Evolutionary conservation across 2,329 filamentous ascomycete species (phyloP).

Genomic region (Neonectria faginata): DNA sequence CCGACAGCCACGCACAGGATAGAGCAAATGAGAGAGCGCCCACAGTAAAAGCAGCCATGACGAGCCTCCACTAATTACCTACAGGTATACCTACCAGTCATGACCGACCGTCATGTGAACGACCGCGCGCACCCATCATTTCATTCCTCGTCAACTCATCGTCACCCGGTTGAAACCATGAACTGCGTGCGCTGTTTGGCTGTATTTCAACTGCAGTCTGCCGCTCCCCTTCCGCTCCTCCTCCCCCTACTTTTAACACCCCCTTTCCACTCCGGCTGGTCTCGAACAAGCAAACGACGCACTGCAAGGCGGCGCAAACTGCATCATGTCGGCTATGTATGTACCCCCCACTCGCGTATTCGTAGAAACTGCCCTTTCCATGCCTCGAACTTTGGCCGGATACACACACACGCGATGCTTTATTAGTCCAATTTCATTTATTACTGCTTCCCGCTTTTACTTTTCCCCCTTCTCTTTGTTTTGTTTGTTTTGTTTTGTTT

Average conservation of each 20-base stretch:
- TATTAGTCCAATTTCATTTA: not conserved
- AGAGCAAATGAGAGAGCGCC: too few relatives aligned
- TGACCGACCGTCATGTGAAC: conserved; percentile 13
- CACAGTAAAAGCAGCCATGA: conserved; percentile 25
- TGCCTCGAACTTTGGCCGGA: not conserved
- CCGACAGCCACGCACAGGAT: too few relatives aligned
- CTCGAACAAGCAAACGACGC: too few relatives aligned
- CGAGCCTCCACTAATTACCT: conserved; percentile 4
- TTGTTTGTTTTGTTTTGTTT: not conserved
- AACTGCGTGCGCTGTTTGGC: not conserved
- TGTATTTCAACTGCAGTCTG: conserved; percentile 11
- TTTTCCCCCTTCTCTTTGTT: not conserved
- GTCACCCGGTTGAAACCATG: not conserved
- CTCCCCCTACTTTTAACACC: too few relatives aligned
- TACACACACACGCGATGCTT: not conserved
- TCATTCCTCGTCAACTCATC: not conserved
- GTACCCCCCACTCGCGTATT: too few relatives aligned
- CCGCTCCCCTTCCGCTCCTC: not conserved
- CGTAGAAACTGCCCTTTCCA: too few relatives aligned
- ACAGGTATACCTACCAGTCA: conserved; percentile 28
- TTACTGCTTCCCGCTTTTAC: not conserved
- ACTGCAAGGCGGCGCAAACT: not conserved
- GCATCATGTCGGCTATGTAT: not conserved
- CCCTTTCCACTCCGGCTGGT: too few relatives aligned
- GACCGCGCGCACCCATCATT: too few relatives aligned